Conservation (phyloP, 129 eudicot genomes). For the Escallonia herrerae region DNA sequence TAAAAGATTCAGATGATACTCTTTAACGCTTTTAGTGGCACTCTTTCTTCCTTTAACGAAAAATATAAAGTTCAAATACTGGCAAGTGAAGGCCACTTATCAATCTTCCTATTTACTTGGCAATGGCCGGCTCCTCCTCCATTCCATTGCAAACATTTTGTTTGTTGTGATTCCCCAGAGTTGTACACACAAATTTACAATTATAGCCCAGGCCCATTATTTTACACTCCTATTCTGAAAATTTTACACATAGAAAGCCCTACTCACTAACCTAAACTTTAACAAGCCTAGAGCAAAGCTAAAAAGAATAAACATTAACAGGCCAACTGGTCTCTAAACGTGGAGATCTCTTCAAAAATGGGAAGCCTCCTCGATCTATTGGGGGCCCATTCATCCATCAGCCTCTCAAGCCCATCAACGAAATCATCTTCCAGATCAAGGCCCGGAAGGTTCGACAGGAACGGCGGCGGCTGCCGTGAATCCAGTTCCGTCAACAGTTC, state of each 20-base stretch:
- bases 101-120: no score
- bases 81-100: no score
- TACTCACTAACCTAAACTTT: not conserved
- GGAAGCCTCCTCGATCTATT: slow-evolving; percentile 74
- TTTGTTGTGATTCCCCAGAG: no score
- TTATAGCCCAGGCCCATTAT: not conserved
- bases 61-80: no score
- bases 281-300: not conserved
- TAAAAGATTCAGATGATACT: no score
- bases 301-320: slow-evolving; percentile 23
- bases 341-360: slow-evolving; percentile 73
- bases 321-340: slow-evolving; percentile 76
- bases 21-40: no score
- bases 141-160: no score
- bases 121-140: no score
- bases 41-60: no score
- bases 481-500: slow-evolving; percentile 53
- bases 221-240: not conserved
- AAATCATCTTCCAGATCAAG: slow-evolving; percentile 64
- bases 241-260: no score
- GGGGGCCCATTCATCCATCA: slow-evolving; percentile 62
- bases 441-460: slow-evolving; percentile 29
- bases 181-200: no score
- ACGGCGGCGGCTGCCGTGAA: slow-evolving; percentile 21
- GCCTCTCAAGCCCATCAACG: slow-evolving; percentile 62